A percentile compares a stretch with the other conserved stretches of the same genome.
phyloP scores from a whole-genome alignment of 2,329 filamentous ascomycete genomes.

The Arthrobotrys musiformis region DNA sequence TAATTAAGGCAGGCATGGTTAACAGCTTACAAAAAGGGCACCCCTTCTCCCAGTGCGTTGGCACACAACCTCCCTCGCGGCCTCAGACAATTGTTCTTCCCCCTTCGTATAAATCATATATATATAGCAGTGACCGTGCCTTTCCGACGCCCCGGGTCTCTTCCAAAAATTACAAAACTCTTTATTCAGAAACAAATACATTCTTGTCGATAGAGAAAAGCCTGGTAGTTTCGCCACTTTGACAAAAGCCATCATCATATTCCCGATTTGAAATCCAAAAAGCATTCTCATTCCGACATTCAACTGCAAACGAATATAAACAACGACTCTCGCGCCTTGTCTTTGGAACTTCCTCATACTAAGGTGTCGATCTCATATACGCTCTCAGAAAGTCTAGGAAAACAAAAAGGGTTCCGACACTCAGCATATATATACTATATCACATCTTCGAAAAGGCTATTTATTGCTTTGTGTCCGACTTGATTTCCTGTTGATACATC shows the following conservation, averaged over 20 bases:
- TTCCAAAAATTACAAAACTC: conserved; percentile 27
- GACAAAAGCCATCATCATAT: conserved; percentile 47
- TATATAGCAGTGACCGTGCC: conserved; percentile 22
- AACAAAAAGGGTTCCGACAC: conserved; percentile 1
- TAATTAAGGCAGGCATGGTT: conserved; percentile 13
- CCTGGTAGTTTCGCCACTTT: conserved; percentile 41
- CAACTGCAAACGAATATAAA: conserved; percentile 56
- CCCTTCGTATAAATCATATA: conserved; percentile 37
- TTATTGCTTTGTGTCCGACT: conserved; percentile 19
- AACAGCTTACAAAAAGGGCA: conserved; percentile 55
- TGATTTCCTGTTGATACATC: conserved; percentile 22
- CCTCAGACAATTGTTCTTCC: conserved; percentile 26
- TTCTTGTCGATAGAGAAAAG: conserved; percentile 55
- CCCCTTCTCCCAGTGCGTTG: conserved; percentile 44
- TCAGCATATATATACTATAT: conserved; percentile 10
- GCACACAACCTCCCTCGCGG: conserved; percentile 41
- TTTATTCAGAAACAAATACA: conserved; percentile 41
- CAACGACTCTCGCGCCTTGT: conserved; percentile 1
- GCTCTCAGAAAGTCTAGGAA: neutral
- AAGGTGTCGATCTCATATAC: conserved; percentile 49
- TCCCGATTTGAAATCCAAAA: conserved; percentile 55
- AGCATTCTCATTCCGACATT: conserved; percentile 47
- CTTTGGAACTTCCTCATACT: neutral
- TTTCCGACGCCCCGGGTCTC: conserved; percentile 33
- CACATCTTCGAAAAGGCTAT: conserved; percentile 6